Evolutionary conservation across 192 early-diverging fungal species (phyloP).

Genomic region (Oehlia diaphana): DNA sequence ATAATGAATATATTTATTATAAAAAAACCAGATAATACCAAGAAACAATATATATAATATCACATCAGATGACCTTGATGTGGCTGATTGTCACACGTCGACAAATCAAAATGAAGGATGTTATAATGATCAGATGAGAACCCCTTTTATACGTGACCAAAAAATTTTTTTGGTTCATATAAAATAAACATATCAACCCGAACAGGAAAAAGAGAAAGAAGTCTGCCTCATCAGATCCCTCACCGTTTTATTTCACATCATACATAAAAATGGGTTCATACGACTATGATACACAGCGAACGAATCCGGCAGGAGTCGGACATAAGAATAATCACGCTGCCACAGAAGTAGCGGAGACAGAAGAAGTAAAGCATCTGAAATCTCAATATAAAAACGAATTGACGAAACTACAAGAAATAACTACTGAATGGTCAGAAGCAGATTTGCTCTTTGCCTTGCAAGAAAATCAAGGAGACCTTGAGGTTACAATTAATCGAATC

Average conservation of each 20-base stretch:
- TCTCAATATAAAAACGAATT: constrained; percentile 61
- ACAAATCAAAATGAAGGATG: constrained; percentile 14
- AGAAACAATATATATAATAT: too few relatives aligned
- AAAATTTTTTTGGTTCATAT: not conserved
- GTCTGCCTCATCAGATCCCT: constrained; percentile 8
- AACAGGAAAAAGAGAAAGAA: constrained; percentile 4
- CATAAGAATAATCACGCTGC: constrained; percentile 26
- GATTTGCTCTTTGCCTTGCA: constrained; percentile 84
- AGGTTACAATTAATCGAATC: constrained; percentile 77
- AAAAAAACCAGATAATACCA: too few relatives aligned
- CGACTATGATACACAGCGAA: constrained; percentile 26
- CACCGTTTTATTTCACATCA: not conserved
- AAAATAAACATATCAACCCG: not conserved
- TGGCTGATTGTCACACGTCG: not conserved
- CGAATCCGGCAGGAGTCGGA: constrained; percentile 17
- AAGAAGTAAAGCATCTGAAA: constrained; percentile 64
- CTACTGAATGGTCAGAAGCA: constrained; percentile 83
- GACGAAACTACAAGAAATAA: constrained; percentile 66
- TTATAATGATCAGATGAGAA: constrained; percentile 14
- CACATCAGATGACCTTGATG: too few relatives aligned
- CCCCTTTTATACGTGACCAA: constrained; percentile 22
- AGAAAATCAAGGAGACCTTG: constrained; percentile 85
- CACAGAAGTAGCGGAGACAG: constrained; percentile 47
- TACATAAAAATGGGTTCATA: constrained; percentile 23
- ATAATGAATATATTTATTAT: too few relatives aligned